A percentile compares a stretch with the other conserved stretches of the same genome.
Conservation (phyloP, 495 filamentous ascomycete genomes). For the Penicillium ochrochloron region DNA sequence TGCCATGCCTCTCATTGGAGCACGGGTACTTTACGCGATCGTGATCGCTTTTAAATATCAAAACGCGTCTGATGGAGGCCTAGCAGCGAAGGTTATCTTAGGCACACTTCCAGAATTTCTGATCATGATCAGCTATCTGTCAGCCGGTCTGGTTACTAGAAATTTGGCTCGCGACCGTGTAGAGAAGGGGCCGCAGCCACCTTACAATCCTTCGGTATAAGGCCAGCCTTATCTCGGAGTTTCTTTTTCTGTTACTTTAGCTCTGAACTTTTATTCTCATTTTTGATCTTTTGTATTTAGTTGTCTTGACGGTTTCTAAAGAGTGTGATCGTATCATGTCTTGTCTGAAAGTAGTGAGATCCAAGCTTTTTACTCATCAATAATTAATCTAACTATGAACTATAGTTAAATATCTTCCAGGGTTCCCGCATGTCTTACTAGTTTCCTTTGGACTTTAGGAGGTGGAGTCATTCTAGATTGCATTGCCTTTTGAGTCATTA, state of each 20-base stretch:
- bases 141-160: conserved; percentile 18
- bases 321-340: neutral
- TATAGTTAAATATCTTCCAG: neutral
- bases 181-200: neutral
- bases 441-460: too few relatives aligned
- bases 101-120: conserved; percentile 27
- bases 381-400: neutral
- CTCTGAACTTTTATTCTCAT: too few relatives aligned
- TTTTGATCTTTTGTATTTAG: neutral
- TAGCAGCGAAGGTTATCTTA: conserved; percentile 24
- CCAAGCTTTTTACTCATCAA: neutral
- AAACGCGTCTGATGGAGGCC: conserved; percentile 11
- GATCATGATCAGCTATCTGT: conserved; percentile 23
- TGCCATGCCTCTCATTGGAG: conserved; percentile 23
- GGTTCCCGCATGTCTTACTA: neutral
- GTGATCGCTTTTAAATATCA: conserved; percentile 17
- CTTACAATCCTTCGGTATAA: conserved; percentile 3
- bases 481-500: neutral
- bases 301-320: neutral
- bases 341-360: too few relatives aligned
- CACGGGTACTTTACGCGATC: conserved; percentile 24
- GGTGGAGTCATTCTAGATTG: neutral
- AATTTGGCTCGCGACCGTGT: conserved; percentile 16
- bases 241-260: neutral
- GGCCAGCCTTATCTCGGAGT: neutral